Evolutionary conservation across 108 stramenopile genomes (phyloP).

Genomic region (Discostella pseudostelligera): DNA sequence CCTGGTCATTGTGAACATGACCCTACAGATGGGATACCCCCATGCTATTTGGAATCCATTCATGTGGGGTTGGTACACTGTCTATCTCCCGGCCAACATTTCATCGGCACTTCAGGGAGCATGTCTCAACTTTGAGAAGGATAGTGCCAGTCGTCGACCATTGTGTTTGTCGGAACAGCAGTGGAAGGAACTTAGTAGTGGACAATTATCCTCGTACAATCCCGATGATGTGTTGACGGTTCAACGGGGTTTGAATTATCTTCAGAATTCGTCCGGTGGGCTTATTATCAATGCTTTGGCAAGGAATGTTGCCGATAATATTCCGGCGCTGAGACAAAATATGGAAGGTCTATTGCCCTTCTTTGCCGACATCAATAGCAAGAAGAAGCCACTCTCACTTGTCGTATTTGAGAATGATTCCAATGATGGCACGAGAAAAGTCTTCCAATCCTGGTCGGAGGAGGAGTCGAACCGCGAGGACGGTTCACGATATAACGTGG

Average conservation of each 20-base stretch:
- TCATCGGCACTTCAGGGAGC: constrained; percentile 19
- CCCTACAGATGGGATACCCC: constrained; percentile 39
- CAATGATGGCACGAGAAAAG: constrained; percentile 44
- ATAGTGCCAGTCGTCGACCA: constrained; percentile 13
- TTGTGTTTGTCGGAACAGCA: constrained; percentile 37
- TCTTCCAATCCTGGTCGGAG: constrained; percentile 40
- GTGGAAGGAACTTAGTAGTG: constrained; percentile 46
- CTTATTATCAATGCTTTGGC: constrained; percentile 51
- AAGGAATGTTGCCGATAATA: constrained; percentile 41
- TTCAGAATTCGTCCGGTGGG: constrained; percentile 37
- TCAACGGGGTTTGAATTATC: constrained; percentile 40
- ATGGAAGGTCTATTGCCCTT: constrained; percentile 46
- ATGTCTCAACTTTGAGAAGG: constrained; percentile 29
- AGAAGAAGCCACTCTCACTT: constrained; percentile 30
- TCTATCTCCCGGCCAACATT: constrained; percentile 27
- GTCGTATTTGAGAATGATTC: constrained; percentile 60
- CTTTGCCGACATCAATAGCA: constrained; percentile 17
- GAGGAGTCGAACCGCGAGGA: constrained; percentile 5
- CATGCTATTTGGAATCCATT: constrained; percentile 40
- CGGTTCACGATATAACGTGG: constrained; percentile 26
- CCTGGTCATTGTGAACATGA: constrained; percentile 21
- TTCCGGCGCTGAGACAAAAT: constrained; percentile 41
- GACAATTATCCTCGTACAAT: constrained; percentile 36
- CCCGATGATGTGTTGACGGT: constrained; percentile 49
- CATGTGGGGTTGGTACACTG: constrained; percentile 45